These are phyloP conservation scores for Aspergillus hiratsukae DNA, from an alignment of 2,329 filamentous ascomycete species.

Conservation along the genomic window DNA sequence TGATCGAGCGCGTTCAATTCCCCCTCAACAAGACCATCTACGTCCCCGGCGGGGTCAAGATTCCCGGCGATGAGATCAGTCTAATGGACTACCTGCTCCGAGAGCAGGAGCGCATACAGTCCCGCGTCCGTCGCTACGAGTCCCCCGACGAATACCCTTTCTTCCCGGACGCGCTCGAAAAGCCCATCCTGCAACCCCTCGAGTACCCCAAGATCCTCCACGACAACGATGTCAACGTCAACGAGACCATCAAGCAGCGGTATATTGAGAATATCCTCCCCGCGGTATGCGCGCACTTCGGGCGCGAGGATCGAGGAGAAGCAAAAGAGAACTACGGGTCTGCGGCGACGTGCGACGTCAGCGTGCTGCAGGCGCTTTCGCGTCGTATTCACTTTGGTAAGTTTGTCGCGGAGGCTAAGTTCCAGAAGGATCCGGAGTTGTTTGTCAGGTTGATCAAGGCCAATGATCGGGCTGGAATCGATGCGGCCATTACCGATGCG, in stretches of 20 bases:
- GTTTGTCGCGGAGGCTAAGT: constrained; percentile 96
- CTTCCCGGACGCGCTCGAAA: constrained; percentile 76
- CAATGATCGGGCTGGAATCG: constrained; percentile 74
- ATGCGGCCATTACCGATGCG: constrained; percentile 82
- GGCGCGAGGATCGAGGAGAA: constrained; percentile 75
- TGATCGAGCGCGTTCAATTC: constrained; percentile 98
- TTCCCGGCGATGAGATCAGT: constrained; percentile 68
- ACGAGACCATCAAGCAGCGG: constrained; percentile 76
- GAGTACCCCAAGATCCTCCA: constrained; percentile 86
- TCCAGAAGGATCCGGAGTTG: constrained; percentile 71
- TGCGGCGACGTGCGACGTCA: constrained; percentile 84
- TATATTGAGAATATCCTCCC: constrained; percentile 84
- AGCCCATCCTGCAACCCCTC: constrained; percentile 80
- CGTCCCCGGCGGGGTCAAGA: constrained; percentile 68
- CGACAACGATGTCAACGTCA: constrained; percentile 84
- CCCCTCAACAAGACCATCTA: constrained; percentile 89
- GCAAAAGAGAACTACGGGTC: constrained; percentile 93
- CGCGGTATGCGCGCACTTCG: constrained; percentile 69
- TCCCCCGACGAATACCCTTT: constrained; percentile 97
- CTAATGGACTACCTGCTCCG: constrained; percentile 92
- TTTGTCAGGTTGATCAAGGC: constrained; percentile 81
- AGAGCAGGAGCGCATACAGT: constrained; percentile 88
- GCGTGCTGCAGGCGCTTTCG: constrained; percentile 82
- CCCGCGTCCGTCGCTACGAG: constrained; percentile 88
- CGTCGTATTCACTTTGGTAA: constrained; percentile 95